phyloP scores from a whole-genome alignment of 495 filamentous ascomycete genomes.

The Staphylotrichum longicolle region DNA sequence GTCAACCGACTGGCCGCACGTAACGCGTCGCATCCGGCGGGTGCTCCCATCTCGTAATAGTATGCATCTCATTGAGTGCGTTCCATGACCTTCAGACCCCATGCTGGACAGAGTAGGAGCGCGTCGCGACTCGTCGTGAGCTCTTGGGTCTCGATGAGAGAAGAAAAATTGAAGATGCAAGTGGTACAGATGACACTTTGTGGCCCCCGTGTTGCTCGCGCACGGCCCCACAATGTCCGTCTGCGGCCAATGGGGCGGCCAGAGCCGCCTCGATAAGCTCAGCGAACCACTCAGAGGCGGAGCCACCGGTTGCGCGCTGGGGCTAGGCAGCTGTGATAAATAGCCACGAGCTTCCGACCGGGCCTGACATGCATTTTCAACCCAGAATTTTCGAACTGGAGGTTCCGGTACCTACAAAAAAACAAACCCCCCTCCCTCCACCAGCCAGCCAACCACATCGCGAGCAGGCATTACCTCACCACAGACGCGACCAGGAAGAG shows the following conservation, averaged over 20 bases:
- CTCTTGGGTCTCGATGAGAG: too few relatives aligned
- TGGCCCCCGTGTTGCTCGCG: constrained; percentile 27
- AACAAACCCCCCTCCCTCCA: constrained; percentile 6
- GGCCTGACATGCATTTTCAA: constrained; percentile 40
- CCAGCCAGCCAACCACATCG: constrained; percentile 28
- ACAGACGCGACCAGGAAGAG: not conserved
- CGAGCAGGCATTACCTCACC: not conserved
- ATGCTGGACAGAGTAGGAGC: too few relatives aligned
- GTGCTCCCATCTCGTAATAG: not conserved
- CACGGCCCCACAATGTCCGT: constrained; percentile 25
- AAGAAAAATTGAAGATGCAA: too few relatives aligned
- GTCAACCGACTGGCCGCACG: too few relatives aligned
- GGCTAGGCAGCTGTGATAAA: constrained; percentile 38
- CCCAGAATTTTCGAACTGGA: constrained; percentile 33
- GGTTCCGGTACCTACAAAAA: constrained; percentile 27
- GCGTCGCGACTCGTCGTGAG: too few relatives aligned
- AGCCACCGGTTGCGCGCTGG: constrained; percentile 26
- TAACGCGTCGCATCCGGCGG: not conserved
- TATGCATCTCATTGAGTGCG: too few relatives aligned
- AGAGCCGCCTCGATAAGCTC: constrained; percentile 27
- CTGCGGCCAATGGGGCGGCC: constrained; percentile 30
- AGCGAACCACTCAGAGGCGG: constrained; percentile 35
- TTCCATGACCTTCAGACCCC: too few relatives aligned
- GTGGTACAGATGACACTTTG: constrained; percentile 25
- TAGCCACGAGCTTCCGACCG: constrained; percentile 41